Conservation (phyloP, 352 stramenopile genomes). For the Detonula confervacea region DNA sequence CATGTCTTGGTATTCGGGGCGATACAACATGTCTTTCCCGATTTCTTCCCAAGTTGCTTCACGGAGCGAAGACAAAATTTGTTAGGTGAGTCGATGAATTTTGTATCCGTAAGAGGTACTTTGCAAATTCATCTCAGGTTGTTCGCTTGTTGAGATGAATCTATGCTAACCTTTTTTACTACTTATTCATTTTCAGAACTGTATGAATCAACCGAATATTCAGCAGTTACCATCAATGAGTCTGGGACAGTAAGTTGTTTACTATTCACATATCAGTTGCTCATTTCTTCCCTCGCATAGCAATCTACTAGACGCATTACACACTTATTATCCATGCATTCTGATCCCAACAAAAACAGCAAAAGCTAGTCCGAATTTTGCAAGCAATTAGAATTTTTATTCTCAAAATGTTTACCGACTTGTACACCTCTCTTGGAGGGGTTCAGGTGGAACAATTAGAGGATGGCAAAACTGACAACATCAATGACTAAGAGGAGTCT, state of each 20-base stretch:
- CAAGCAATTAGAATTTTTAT: conserved; percentile 40
- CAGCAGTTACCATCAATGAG: conserved; percentile 82
- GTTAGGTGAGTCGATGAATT: conserved; percentile 48
- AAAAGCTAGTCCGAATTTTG: conserved; percentile 48
- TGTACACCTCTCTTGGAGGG: too few species aligned
- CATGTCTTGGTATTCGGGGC: conserved; percentile 90
- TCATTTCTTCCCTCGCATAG: background rate
- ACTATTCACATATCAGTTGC: background rate
- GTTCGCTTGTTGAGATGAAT: background rate
- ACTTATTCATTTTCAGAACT: conserved; percentile 49
- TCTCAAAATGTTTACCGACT: too few species aligned
- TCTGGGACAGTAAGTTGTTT: conserved; percentile 49
- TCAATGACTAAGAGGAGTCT: too few species aligned
- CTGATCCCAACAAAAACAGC: conserved; percentile 10
- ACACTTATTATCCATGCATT: background rate
- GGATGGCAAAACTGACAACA: too few species aligned
- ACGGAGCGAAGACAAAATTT: conserved; percentile 89
- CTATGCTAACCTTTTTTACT: background rate
- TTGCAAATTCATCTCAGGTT: background rate
- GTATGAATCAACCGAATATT: conserved; percentile 85
- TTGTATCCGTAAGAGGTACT: too few species aligned
- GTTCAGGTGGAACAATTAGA: too few species aligned
- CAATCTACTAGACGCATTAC: background rate
- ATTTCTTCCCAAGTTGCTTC: conserved; percentile 91
- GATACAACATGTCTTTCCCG: conserved; percentile 89